These are phyloP conservation scores for Acrocalymma vagum DNA, from an alignment of 2,329 filamentous ascomycete species.

Conservation along the genomic window DNA sequence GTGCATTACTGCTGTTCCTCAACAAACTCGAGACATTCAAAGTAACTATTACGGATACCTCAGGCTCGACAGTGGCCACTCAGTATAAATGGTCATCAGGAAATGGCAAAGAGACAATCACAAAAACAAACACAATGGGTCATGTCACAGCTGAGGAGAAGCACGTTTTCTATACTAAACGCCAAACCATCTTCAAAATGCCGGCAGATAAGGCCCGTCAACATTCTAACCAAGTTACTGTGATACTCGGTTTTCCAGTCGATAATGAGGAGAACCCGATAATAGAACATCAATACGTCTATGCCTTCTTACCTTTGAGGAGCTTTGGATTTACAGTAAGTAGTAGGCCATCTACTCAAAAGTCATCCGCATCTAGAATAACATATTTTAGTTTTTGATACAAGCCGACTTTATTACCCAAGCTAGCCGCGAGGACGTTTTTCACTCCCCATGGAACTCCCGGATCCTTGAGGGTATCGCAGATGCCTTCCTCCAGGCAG, in stretches of 20 bases:
- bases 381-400: conserved; percentile 32
- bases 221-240: conserved; percentile 1
- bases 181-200: no score
- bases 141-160: no score
- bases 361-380: background rate
- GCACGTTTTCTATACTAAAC: no score
- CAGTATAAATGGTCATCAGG: no score
- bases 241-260: conserved; percentile 34
- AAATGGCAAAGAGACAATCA: no score
- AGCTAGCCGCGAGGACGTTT: conserved; percentile 27
- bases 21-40: conserved; percentile 13
- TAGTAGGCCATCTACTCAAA: background rate
- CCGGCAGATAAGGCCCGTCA: conserved; percentile 19
- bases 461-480: conserved; percentile 17
- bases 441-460: conserved; percentile 32
- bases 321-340: conserved; percentile 26
- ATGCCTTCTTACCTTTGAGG: conserved; percentile 29
- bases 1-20: conserved; percentile 22
- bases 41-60: conserved; percentile 2
- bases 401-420: conserved; percentile 35
- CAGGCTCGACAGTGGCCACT: conserved; percentile 5
- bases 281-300: conserved; percentile 18
- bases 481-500: conserved; percentile 19
- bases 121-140: no score
- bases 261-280: conserved; percentile 19